Conservation (phyloP, 495 filamentous ascomycete genomes). For the Hypoxylon rickii region DNA sequence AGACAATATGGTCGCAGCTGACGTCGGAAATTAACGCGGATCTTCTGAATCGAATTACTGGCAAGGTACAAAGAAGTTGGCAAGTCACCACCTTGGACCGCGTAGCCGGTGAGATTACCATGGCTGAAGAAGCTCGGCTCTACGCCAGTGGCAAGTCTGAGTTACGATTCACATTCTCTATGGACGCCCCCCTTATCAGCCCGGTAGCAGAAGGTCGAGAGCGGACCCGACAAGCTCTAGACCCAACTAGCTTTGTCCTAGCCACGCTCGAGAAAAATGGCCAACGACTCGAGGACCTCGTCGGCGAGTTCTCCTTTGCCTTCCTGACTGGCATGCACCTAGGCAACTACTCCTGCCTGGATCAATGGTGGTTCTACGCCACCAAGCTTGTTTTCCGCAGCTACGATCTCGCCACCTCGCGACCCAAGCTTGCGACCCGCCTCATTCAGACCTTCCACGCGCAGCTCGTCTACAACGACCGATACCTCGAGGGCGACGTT, state of each 20-base stretch:
- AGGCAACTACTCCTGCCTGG: slow-evolving; percentile 81
- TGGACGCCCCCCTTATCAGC: slow-evolving; percentile 66
- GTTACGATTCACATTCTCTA: slow-evolving; percentile 59
- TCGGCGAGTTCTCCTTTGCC: slow-evolving; percentile 87
- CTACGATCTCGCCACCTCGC: slow-evolving; percentile 58
- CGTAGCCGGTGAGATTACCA: slow-evolving; percentile 33
- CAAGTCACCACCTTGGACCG: slow-evolving; percentile 53
- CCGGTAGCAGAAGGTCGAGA: slow-evolving; percentile 71
- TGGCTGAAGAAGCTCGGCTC: slow-evolving; percentile 46
- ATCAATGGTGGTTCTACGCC: slow-evolving; percentile 85
- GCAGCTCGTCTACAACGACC: slow-evolving; percentile 73
- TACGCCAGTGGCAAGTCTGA: slow-evolving; percentile 41
- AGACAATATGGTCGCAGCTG: slow-evolving; percentile 47
- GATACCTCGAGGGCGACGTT: slow-evolving; percentile 60
- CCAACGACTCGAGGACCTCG: slow-evolving; percentile 52
- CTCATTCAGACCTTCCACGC: slow-evolving; percentile 66
- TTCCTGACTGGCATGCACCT: slow-evolving; percentile 82
- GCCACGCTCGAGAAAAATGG: slow-evolving; percentile 23
- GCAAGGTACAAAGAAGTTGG: slow-evolving; percentile 51
- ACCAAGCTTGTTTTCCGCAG: slow-evolving; percentile 70
- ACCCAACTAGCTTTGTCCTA: slow-evolving; percentile 41
- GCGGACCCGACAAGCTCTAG: slow-evolving; percentile 40
- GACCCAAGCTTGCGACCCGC: slow-evolving; percentile 61
- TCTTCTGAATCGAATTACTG: slow-evolving; percentile 55
- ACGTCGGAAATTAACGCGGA: slow-evolving; percentile 53